Conservation (phyloP, 306 rosid species). For the Aeschynomene evenia region DNA sequence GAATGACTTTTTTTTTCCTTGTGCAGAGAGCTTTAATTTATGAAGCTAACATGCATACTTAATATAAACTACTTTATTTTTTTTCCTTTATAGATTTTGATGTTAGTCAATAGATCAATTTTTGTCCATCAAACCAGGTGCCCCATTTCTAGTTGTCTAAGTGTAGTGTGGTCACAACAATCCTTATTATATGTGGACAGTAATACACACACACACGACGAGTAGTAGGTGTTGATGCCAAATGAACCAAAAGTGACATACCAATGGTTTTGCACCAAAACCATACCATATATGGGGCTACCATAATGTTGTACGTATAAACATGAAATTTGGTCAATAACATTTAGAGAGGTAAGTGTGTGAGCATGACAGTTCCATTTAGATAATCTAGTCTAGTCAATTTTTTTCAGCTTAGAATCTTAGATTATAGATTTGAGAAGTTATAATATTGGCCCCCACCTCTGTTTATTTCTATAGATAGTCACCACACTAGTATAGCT, state of each 20-base stretch:
- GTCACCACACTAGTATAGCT: conserved; percentile 24
- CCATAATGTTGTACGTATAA: conserved; percentile 24
- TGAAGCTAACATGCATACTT: conserved; percentile 35
- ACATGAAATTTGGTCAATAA: conserved; percentile 26
- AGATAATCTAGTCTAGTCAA: conserved; percentile 34
- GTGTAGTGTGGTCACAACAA: conserved; percentile 21
- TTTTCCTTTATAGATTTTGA: conserved; percentile 36
- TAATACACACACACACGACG: conserved; percentile 31
- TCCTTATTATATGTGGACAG: conserved; percentile 24
- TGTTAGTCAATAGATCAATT: conserved; percentile 43
- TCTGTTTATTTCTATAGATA: background rate
- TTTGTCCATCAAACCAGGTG: conserved; percentile 40
- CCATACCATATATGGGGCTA: conserved; percentile 2
- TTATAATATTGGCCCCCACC: conserved; percentile 27
- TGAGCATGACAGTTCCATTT: conserved; percentile 51
- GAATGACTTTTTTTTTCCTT: conserved; percentile 48
- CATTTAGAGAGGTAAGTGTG: conserved; percentile 20
- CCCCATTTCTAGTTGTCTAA: conserved; percentile 43
- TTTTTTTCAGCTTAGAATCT: conserved; percentile 27
- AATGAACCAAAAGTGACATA: conserved; percentile 33
- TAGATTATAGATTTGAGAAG: conserved; percentile 1
- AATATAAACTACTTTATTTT: conserved; percentile 35
- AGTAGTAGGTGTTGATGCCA: conserved; percentile 30
- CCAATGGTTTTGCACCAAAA: conserved; percentile 15
- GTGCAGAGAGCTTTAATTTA: conserved; percentile 31